These are phyloP conservation scores for Yamadazyma blattariae DNA, from an alignment of 1,139 yeast genomes.

Conservation along the genomic window DNA sequence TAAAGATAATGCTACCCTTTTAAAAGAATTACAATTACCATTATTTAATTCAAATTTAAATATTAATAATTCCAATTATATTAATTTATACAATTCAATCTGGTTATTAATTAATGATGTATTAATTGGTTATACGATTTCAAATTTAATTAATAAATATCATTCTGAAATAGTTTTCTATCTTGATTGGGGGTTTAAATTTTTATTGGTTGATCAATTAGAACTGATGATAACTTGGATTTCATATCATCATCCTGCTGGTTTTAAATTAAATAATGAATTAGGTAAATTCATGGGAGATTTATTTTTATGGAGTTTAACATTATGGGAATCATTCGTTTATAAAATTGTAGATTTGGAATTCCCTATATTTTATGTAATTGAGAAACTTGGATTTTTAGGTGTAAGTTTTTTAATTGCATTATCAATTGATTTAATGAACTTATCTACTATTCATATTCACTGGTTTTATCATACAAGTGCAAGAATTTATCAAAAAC, in stretches of 20 bases:
- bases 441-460: constrained; percentile 67
- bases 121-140: constrained; percentile 65
- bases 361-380: constrained; percentile 5
- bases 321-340: constrained; percentile 52
- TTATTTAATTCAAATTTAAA: constrained; percentile 37
- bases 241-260: constrained; percentile 83
- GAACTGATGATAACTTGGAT: constrained; percentile 64
- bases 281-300: constrained; percentile 86
- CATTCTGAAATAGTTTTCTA: constrained; percentile 28
- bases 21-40: constrained; percentile 32
- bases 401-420: constrained; percentile 74
- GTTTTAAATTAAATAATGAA: constrained; percentile 86
- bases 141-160: constrained; percentile 49
- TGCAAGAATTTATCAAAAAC: constrained; percentile 76
- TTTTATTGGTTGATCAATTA: constrained; percentile 32
- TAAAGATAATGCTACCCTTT: constrained; percentile 20
- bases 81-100: constrained; percentile 79
- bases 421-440: constrained; percentile 59
- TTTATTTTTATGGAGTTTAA: constrained; percentile 79
- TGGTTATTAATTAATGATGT: constrained; percentile 88
- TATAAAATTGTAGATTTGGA: constrained; percentile 7
- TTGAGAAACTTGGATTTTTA: constrained; percentile 25
- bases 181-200: constrained; percentile 36
- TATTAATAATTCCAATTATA: constrained; percentile 67
- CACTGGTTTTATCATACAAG: constrained; percentile 76